Conservation (phyloP, 1,284 basidiomycete species). For the Calocybe gambosa region DNA sequence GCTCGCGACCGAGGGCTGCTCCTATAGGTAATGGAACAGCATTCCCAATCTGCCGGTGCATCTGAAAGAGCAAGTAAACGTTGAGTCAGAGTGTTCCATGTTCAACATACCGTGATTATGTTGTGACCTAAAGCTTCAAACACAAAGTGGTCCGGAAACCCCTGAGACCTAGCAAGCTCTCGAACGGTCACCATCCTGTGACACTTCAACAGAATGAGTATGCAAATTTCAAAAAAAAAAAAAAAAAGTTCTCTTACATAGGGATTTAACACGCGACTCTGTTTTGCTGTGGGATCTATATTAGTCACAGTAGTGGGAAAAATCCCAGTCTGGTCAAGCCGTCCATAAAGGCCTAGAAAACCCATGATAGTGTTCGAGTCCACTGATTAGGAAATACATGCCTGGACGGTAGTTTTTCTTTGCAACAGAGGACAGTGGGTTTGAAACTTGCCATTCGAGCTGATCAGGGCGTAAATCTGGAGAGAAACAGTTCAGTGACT, state of each 20-base stretch:
- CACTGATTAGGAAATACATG: constrained; percentile 16
- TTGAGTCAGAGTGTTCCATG: no score
- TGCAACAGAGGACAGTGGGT: constrained; percentile 52
- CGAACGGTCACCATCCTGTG: constrained; percentile 62
- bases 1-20: constrained; percentile 55
- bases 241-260: constrained; percentile 34
- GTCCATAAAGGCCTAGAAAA: constrained; percentile 50
- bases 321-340: constrained; percentile 44
- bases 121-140: constrained; percentile 47
- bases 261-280: constrained; percentile 60
- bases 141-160: constrained; percentile 65
- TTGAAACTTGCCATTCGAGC: constrained; percentile 47
- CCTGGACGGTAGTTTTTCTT: constrained; percentile 43
- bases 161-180: constrained; percentile 70
- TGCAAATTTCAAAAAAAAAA: not conserved
- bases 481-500: not conserved
- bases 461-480: constrained; percentile 32
- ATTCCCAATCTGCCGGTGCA: constrained; percentile 74
- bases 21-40: constrained; percentile 63
- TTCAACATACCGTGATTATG: constrained; percentile 49
- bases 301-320: constrained; percentile 73
- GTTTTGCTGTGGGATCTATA: constrained; percentile 68
- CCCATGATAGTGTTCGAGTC: not conserved
- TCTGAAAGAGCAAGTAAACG: constrained; percentile 31
- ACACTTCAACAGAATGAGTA: constrained; percentile 34